These are phyloP conservation scores for Podospora sp. DNA, from an alignment of 495 filamentous ascomycete genomes.

Conservation along the genomic window DNA sequence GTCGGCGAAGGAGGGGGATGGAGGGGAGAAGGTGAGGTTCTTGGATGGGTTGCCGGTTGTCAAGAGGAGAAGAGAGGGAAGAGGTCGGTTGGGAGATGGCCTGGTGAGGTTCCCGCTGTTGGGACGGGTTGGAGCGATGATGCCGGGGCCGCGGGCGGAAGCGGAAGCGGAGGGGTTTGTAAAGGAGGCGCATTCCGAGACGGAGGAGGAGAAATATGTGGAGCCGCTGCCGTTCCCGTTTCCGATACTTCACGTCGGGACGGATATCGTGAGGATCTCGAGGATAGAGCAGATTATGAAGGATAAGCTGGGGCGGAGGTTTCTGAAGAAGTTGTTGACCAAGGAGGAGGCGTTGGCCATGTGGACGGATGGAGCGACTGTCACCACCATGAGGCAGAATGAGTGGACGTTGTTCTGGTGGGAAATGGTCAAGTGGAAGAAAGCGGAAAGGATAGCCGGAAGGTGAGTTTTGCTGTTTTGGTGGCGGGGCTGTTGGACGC, in stretches of 20 bases:
- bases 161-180: not conserved
- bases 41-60: too few relatives aligned
- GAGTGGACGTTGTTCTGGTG: not conserved
- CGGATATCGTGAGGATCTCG: slow-evolving; percentile 56
- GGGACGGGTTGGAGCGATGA: too few relatives aligned
- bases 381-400: not conserved
- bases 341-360: slow-evolving; percentile 35
- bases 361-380: slow-evolving; percentile 9
- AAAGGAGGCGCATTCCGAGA: not conserved
- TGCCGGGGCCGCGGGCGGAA: too few relatives aligned
- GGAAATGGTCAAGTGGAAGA: not conserved
- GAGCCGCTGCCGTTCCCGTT: slow-evolving; percentile 51
- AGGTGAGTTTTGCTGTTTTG: not conserved
- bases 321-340: slow-evolving; percentile 47
- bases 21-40: too few relatives aligned
- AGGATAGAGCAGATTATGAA: slow-evolving; percentile 42
- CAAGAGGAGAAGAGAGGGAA: not conserved
- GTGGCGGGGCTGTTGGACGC: not conserved
- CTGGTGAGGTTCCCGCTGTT: too few relatives aligned
- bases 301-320: slow-evolving; percentile 28
- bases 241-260: slow-evolving; percentile 52
- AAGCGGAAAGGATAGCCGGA: not conserved
- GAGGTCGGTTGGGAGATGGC: not conserved
- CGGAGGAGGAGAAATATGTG: not conserved
- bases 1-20: too few relatives aligned